These are phyloP conservation scores for Amanita brunnescens DNA, from an alignment of 768 basidiomycete species.

Conservation along the genomic window DNA sequence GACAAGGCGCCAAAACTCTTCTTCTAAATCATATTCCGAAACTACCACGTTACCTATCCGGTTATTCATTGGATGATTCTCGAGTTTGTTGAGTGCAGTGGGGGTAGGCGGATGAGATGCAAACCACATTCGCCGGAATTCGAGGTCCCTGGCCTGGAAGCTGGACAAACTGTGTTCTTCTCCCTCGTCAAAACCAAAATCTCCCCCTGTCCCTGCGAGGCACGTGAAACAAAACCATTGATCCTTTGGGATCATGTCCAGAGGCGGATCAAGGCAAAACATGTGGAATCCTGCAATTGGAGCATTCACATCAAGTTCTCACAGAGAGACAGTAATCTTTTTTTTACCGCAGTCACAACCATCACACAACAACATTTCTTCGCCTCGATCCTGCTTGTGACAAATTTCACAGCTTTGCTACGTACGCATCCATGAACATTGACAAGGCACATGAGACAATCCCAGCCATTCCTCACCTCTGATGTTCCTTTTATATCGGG, in stretches of 20 bases:
- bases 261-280: constrained; percentile 91
- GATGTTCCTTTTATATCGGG: constrained; percentile 35
- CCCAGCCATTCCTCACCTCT: constrained; percentile 39
- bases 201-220: constrained; percentile 83
- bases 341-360: constrained; percentile 38
- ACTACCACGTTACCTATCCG: constrained; percentile 53
- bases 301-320: constrained; percentile 7
- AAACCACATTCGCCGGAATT: constrained; percentile 89
- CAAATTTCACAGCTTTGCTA: constrained; percentile 92
- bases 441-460: constrained; percentile 17
- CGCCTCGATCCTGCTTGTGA: constrained; percentile 77
- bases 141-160: constrained; percentile 85
- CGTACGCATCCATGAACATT: constrained; percentile 18
- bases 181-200: constrained; percentile 97
- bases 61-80: constrained; percentile 41
- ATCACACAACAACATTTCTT: constrained; percentile 76
- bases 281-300: constrained; percentile 78
- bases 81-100: constrained; percentile 22
- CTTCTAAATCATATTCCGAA: constrained; percentile 88
- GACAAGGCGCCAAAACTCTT: constrained; percentile 95
- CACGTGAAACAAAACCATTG: constrained; percentile 97
- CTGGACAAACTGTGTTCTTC: constrained; percentile 89
- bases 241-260: constrained; percentile 78
- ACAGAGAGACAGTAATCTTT: not conserved
- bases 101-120: constrained; percentile 55